phyloP scores from a whole-genome alignment of 106 monocot species.

The Vanilla planifolia region DNA sequence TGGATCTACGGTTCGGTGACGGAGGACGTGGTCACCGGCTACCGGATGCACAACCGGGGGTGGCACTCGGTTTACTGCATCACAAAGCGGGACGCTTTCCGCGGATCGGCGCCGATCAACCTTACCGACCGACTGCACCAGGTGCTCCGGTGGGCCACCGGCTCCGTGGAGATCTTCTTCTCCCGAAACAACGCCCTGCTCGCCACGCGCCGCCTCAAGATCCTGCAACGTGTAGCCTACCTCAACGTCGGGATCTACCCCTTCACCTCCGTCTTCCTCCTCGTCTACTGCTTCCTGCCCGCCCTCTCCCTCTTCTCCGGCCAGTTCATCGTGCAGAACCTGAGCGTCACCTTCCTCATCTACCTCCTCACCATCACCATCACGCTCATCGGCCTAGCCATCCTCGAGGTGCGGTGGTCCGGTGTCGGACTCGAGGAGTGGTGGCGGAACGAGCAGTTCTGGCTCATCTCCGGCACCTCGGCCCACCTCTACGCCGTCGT shows the following conservation, averaged over 20 bases:
- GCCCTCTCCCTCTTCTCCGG: constrained; percentile 76
- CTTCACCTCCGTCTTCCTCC: constrained; percentile 70
- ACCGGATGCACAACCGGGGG: constrained; percentile 78
- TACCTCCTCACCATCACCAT: constrained; percentile 59
- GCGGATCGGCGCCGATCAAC: constrained; percentile 49
- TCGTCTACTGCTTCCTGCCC: constrained; percentile 70
- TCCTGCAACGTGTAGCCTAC: constrained; percentile 63
- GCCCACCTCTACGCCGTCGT: constrained; percentile 62
- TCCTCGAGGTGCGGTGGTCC: constrained; percentile 64
- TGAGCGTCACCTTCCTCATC: constrained; percentile 23
- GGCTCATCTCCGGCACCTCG: constrained; percentile 71
- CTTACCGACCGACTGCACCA: constrained; percentile 52
- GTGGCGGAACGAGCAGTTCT: constrained; percentile 81
- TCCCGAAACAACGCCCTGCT: constrained; percentile 64
- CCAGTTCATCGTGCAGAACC: constrained; percentile 23
- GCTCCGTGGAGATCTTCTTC: constrained; percentile 82
- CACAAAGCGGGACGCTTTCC: constrained; percentile 70
- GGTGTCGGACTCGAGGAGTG: constrained; percentile 56
- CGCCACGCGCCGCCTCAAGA: constrained; percentile 38
- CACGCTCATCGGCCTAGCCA: constrained; percentile 34
- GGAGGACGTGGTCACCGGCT: constrained; percentile 73
- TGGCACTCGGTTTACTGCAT: constrained; percentile 70
- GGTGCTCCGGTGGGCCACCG: constrained; percentile 73
- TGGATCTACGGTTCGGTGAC: constrained; percentile 43
- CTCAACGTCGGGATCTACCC: constrained; percentile 39